Evolutionary conservation across 176 grass and related monocot species (phyloP), one percentile per base, ranked within the genome.

Genomic region (Musa troglodytarum): DNA sequence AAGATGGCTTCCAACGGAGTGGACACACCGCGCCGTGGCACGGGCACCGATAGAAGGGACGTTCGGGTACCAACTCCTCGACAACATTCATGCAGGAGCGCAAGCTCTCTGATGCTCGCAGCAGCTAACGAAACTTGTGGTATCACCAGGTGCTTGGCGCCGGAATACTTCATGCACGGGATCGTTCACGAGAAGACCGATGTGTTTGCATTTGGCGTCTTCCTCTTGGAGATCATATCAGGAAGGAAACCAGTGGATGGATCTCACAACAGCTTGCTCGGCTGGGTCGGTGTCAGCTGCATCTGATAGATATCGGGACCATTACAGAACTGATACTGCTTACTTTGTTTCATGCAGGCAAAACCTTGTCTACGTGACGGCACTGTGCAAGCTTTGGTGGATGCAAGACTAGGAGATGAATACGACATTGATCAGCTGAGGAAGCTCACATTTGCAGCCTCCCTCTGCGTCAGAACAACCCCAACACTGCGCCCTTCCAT

Each of bases 121-220:
- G 20, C 65, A 26, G 17, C 54, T 43, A 49, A 54, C 65, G 50
- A 28, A 20, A 10, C 49, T 75, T 49, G 8, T 63, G 28, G 50
- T 20, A 7, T 74, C 68, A 53, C 25, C 79, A 96, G 93, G 74
- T 96, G 93, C 77, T 63, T 96, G 75, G 90, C 93, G 43, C 93
- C 93, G 11, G 93, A 96, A 82, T 96, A 96, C 71, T 96, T 90
- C 79, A 96, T 86, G 54, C 93, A 96, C 54, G 90, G 93, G 75
- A 90, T 96, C 49, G 87, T 96, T 11, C 87, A 96, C 78, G 90
- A 96, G 85, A 92, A 96, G 84, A 96, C 93, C 9, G 93, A 96
- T 81, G 90, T 96, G 69, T 92, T 92, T 87, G 90, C 93, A 11
- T 96, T 96, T 78, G 90, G 93, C 61, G 90, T 96, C 74, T 92